phyloP scores from a whole-genome alignment of 2,329 filamentous ascomycete genomes.

The Exutisphaerella laricina region DNA sequence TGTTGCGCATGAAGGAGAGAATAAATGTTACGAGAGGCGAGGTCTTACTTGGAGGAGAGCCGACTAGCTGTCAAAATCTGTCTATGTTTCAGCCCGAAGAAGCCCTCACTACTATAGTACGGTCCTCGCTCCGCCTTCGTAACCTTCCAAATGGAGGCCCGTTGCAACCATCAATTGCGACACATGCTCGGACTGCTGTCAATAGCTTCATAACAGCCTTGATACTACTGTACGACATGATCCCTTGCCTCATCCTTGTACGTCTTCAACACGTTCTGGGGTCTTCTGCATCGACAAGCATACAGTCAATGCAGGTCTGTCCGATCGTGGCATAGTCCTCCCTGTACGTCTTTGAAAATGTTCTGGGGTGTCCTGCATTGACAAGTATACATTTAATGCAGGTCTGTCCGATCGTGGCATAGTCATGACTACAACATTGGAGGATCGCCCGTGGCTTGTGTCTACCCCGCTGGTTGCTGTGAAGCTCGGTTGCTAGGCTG shows the following conservation, averaged over 20 bases:
- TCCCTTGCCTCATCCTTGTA: too few species aligned
- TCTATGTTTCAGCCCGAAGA: not conserved
- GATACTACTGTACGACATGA: too few species aligned
- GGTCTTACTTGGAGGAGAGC: too few species aligned
- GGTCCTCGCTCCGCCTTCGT: not conserved
- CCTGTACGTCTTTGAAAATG: too few species aligned
- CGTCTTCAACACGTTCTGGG: too few species aligned
- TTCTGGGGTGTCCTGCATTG: too few species aligned
- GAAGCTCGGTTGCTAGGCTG: slow-evolving; percentile 1
- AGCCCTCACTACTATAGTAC: not conserved
- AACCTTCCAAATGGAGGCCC: not conserved
- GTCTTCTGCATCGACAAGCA: too few species aligned
- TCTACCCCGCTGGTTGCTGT: slow-evolving; percentile 3
- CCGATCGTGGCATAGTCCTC: slow-evolving; percentile 1
- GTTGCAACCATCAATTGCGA: too few species aligned
- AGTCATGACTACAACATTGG: slow-evolving; percentile 1
- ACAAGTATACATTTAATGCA: too few species aligned
- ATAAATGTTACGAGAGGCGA: too few species aligned
- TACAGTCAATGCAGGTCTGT: slow-evolving; percentile 1
- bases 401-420: not conserved
- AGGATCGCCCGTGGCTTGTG: not conserved
- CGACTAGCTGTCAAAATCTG: not conserved
- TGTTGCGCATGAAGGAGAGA: not conserved
- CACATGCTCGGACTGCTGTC: too few species aligned
- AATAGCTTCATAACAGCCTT: too few species aligned